Evolutionary conservation across 2,329 filamentous ascomycete species (phyloP).

Genomic region (Fusarium liriodendri): DNA sequence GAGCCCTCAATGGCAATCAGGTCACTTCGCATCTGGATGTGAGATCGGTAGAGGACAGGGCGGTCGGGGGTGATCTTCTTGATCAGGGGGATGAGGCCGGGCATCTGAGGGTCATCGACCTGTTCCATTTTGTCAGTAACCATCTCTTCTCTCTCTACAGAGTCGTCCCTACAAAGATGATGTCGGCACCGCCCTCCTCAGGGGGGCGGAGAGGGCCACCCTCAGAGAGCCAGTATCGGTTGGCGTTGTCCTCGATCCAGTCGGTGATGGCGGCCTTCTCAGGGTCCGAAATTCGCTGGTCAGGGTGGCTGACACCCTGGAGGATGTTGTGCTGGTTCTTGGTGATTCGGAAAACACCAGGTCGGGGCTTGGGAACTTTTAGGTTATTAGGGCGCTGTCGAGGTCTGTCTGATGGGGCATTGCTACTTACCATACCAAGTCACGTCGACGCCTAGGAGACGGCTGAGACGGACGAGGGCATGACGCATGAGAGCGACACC

Average conservation of each 20-base stretch:
- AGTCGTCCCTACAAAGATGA: constrained; percentile 69
- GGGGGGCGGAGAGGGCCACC: constrained; percentile 74
- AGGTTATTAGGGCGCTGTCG: background rate
- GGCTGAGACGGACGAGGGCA: constrained; percentile 77
- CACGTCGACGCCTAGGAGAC: constrained; percentile 73
- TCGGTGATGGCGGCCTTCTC: constrained; percentile 72
- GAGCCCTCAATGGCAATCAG: constrained; percentile 71
- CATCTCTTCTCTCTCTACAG: background rate
- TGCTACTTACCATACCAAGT: constrained; percentile 73
- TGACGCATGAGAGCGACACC: constrained; percentile 87
- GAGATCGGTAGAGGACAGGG: constrained; percentile 83
- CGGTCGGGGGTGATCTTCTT: constrained; percentile 77
- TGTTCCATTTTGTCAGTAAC: constrained; percentile 35
- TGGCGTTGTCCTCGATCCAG: constrained; percentile 80
- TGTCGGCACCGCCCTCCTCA: constrained; percentile 77
- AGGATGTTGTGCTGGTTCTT: constrained; percentile 92
- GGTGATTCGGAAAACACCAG: constrained; percentile 83
- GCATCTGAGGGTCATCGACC: constrained; percentile 90
- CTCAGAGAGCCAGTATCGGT: constrained; percentile 77
- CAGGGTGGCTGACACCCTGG: constrained; percentile 77
- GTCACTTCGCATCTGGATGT: constrained; percentile 85
- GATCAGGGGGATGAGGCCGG: constrained; percentile 78
- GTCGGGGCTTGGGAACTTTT: constrained; percentile 79
- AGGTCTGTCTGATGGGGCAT: background rate
- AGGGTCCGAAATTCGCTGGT: constrained; percentile 71